Conservation (phyloP, 768 basidiomycete species). For the Termitomyces sp. region DNA sequence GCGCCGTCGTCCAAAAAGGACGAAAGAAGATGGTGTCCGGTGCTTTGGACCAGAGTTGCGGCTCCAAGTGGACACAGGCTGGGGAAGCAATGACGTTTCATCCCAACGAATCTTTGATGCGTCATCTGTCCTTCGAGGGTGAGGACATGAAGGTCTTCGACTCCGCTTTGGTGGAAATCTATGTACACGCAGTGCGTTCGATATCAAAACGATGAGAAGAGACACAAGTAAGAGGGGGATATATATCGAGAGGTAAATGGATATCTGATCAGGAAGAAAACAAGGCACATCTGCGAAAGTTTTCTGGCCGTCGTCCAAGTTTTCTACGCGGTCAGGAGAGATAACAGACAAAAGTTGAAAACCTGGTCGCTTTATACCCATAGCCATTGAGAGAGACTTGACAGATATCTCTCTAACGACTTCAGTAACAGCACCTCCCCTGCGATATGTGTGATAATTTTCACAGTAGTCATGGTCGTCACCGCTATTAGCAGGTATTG, state of each 20-base stretch:
- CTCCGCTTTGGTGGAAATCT: neutral
- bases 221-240: constrained; percentile 62
- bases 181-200: constrained; percentile 16
- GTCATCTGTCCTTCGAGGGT: neutral
- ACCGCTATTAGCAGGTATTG: constrained; percentile 43
- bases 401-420: constrained; percentile 71
- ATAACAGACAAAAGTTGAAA: constrained; percentile 85
- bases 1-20: constrained; percentile 3
- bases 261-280: constrained; percentile 77
- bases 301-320: constrained; percentile 3
- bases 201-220: constrained; percentile 36
- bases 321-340: constrained; percentile 16
- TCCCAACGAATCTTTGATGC: neutral
- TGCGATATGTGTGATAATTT: constrained; percentile 32
- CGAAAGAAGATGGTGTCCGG: neutral
- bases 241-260: constrained; percentile 71
- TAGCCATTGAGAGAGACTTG: constrained; percentile 86
- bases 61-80: constrained; percentile 10
- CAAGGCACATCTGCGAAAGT: constrained; percentile 59
- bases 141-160: constrained; percentile 8
- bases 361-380: constrained; percentile 80
- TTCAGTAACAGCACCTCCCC: constrained; percentile 17
- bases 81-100: constrained; percentile 10
- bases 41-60: neutral
- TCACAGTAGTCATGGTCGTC: constrained; percentile 98